Conservation (phyloP, 1,139 yeast genomes). For the Geotrichum cucujoidarum region DNA sequence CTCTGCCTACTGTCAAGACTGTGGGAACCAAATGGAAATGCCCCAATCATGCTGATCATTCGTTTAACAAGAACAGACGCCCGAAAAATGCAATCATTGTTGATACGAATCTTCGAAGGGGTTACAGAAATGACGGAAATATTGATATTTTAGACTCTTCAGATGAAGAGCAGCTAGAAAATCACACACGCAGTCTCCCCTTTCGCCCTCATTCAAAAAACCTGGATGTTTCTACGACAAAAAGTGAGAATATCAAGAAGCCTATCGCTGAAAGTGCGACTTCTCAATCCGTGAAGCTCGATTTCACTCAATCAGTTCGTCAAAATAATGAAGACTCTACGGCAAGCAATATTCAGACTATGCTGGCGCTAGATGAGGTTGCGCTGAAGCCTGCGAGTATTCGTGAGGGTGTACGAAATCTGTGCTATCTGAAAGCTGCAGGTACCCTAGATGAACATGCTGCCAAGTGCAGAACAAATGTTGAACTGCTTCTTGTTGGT, state of each 20-base stretch:
- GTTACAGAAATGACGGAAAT: constrained; percentile 61
- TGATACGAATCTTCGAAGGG: constrained; percentile 55
- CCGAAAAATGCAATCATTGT: constrained; percentile 51
- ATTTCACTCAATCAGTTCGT: constrained; percentile 51
- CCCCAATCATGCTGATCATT: constrained; percentile 69
- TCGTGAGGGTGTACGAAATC: constrained; percentile 37
- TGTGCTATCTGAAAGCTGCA: constrained; percentile 31
- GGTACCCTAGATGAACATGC: constrained; percentile 29
- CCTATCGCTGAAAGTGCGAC: constrained; percentile 40
- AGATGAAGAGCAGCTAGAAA: constrained; percentile 29
- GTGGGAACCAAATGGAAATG: constrained; percentile 88
- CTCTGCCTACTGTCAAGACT: constrained; percentile 68
- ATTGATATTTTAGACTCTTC: constrained; percentile 52
- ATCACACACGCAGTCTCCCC: constrained; percentile 42
- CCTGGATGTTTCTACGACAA: no score
- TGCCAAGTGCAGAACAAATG: constrained; percentile 29
- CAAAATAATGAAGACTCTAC: constrained; percentile 21
- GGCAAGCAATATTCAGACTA: constrained; percentile 28
- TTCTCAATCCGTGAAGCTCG: constrained; percentile 67
- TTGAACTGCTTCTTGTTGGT: constrained; percentile 41
- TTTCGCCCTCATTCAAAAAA: constrained; percentile 24
- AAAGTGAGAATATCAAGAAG: no score
- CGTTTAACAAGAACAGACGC: constrained; percentile 39
- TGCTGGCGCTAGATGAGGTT: constrained; percentile 35
- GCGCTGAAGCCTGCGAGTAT: constrained; percentile 32